Percentiles rank a stretch among this genome's conserved stretches.
Evolutionary conservation across 208 protist genomes (phyloP).

Genomic region (Leishmania aethiopica): DNA sequence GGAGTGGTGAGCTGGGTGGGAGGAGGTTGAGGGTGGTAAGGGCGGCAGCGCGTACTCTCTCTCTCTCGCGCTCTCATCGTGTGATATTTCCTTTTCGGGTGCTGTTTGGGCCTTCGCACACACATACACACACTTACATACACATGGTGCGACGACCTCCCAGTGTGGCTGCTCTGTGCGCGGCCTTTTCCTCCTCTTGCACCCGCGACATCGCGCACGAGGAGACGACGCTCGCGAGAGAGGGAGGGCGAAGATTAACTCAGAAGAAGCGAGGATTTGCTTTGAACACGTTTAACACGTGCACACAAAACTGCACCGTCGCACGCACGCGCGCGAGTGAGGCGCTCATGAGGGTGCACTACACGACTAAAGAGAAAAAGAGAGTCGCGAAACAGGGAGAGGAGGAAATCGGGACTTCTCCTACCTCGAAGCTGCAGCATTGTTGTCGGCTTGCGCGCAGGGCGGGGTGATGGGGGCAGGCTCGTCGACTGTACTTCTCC

Average conservation of each 20-base stretch:
- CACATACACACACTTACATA: neutral
- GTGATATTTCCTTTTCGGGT: neutral
- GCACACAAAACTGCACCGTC: neutral
- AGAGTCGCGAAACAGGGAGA: neutral
- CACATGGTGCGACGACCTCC: neutral
- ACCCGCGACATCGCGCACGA: neutral
- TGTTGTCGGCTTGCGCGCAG: neutral
- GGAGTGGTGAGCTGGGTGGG: slow-evolving; percentile 55
- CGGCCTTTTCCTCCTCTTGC: neutral
- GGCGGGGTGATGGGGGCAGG: neutral
- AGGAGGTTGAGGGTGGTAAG: neutral
- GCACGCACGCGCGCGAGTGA: neutral
- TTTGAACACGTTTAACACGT: neutral
- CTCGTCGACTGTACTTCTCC: neutral
- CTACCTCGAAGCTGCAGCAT: neutral
- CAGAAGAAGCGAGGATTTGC: neutral
- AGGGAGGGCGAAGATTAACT: neutral
- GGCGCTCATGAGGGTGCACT: neutral
- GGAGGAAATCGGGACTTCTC: neutral
- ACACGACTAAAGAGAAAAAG: neutral
- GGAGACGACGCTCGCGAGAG: neutral
- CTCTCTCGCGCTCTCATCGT: neutral
- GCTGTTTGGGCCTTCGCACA: neutral
- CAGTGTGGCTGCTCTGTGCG: neutral
- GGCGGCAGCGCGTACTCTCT: neutral